Evolutionary conservation across 139 green algal species (phyloP).

Genomic region (Trebouxia sp.): DNA sequence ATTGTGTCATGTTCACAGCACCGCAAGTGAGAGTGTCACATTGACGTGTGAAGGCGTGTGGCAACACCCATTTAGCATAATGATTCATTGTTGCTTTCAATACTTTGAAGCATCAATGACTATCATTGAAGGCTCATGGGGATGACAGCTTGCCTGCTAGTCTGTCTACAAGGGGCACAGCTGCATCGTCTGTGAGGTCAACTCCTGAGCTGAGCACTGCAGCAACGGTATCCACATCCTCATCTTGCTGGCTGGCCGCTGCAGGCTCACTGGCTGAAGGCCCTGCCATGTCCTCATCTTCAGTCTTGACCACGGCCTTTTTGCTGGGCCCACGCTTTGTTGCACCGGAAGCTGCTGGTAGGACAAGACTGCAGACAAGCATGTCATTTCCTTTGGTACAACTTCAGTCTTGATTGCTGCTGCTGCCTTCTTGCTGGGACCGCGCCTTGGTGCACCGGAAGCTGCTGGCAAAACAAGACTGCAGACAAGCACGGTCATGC

Average conservation of each 20-base stretch:
- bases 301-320: constrained; percentile 32
- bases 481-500: neutral
- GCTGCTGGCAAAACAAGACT: constrained; percentile 1
- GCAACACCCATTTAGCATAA: no score
- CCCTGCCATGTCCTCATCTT: neutral
- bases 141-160: constrained; percentile 6
- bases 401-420: no score
- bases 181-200: neutral
- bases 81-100: no score
- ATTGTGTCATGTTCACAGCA: no score
- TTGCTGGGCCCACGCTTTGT: neutral
- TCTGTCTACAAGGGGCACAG: constrained; percentile 6
- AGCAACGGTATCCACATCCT: neutral
- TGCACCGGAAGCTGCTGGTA: neutral
- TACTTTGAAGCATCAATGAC: no score
- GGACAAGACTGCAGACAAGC: neutral
- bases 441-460: neutral
- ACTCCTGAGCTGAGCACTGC: neutral
- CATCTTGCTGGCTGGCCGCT: neutral
- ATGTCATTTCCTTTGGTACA: no score
- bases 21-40: no score
- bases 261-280: neutral
- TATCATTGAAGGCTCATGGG: no score
- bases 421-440: constrained; percentile 16
- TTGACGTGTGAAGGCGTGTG: no score